Percentiles rank a stretch among this genome's conserved stretches.
These are phyloP conservation scores for Malbranchea cinnamomea DNA, from an alignment of 2,329 filamentous ascomycete species.

Conservation along the genomic window DNA sequence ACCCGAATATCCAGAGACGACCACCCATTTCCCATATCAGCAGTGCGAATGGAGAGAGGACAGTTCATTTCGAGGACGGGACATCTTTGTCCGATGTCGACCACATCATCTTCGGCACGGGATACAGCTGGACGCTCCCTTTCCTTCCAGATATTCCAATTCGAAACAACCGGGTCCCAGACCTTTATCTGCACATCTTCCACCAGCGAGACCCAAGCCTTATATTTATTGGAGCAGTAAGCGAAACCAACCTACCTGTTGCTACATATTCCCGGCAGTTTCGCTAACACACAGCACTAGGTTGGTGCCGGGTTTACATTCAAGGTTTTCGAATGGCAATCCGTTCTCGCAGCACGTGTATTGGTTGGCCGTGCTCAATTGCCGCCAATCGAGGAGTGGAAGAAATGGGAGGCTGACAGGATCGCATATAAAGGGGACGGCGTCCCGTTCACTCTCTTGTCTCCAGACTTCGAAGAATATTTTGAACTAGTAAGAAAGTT, in stretches of 20 bases:
- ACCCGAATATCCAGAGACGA: slow-evolving; percentile 33
- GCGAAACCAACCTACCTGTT: slow-evolving; percentile 6
- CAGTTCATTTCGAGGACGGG: slow-evolving; percentile 52
- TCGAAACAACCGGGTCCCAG: slow-evolving; percentile 52
- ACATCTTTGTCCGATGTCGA: slow-evolving; percentile 52
- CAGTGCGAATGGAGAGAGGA: slow-evolving; percentile 29
- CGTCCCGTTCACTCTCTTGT: slow-evolving; percentile 39
- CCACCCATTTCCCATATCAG: slow-evolving; percentile 37
- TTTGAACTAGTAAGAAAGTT: slow-evolving; percentile 38
- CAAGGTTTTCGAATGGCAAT: slow-evolving; percentile 55
- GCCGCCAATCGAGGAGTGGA: slow-evolving; percentile 36
- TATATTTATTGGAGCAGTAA: slow-evolving; percentile 45
- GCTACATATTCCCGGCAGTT: background rate
- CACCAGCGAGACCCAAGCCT: slow-evolving; percentile 61
- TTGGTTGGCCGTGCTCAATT: slow-evolving; percentile 40
- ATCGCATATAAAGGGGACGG: slow-evolving; percentile 42
- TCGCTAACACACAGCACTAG: slow-evolving; percentile 11
- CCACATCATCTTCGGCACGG: slow-evolving; percentile 70
- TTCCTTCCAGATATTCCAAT: slow-evolving; percentile 43
- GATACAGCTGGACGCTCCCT: slow-evolving; percentile 71
- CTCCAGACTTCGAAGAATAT: slow-evolving; percentile 49
- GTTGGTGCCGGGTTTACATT: slow-evolving; percentile 40
- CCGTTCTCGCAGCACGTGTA: slow-evolving; percentile 44
- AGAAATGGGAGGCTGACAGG: slow-evolving; percentile 42
- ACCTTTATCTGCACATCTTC: slow-evolving; percentile 67